Base-by-base conservation (phyloP, 768 basidiomycete genomes). In the Suillus placidus region DNA sequence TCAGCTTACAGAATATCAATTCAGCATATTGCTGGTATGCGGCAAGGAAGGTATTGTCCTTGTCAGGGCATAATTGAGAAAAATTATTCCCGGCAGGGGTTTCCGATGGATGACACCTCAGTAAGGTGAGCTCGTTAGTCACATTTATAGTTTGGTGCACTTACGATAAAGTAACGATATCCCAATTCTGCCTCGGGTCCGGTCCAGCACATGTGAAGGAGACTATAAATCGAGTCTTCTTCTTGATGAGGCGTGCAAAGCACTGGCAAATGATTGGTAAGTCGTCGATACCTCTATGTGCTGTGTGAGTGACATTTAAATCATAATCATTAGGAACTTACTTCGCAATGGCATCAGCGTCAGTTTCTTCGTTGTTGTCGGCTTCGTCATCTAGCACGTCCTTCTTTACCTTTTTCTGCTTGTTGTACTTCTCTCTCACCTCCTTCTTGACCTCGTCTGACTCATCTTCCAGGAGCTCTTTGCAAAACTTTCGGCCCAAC, bases 161-260 rank as follows among this genome's bases (percentile, higher is more conserved):
- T 64, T 30, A 64, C 56, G 32, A 64, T 23, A 64, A 23, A 16
- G 63, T 57, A 2, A 57, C 38, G 20, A 64, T 49, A 13, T 64
- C 43, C 63, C 63, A 64, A 40, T 64, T 64, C 34, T 47, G 45
- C 12, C 43, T 57, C 10, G 56, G 63, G 23, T 64, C 55, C 18
- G 43, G 63, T 14, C 63, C 56, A 30, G 63, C 63, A 18, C 63
- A 64, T 20, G 40, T 18, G 37, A 64, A 64, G 18, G 63, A 64
- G 4, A 64, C 26, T 6, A 47, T 42, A 20, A 43, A 57, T 12
- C 63, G 34, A 47, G 35, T 38, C 14, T 20, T 34, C 35, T 18
- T 34, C 43, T 34, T 57, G 63, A 57, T 56, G 14, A 64, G 10
- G 20, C 14, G 32, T 6, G 56, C 56, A 7, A 57, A 18, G 38